phyloP scores from a whole-genome alignment of 305 asterid species.

The Euphrasia arctica region DNA sequence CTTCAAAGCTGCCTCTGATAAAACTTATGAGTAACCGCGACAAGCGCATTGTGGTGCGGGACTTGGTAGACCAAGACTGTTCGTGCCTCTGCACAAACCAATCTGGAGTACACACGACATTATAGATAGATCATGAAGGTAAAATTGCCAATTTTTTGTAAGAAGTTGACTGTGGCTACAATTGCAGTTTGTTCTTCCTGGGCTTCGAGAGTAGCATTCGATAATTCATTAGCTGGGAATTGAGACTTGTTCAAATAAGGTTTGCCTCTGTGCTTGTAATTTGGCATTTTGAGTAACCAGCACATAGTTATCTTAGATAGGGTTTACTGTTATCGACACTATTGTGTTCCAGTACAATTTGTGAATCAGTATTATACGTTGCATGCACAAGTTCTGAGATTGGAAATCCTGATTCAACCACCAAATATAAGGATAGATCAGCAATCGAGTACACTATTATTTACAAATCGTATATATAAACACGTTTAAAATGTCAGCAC shows the following conservation, averaged over 20 bases:
- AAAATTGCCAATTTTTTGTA: not conserved
- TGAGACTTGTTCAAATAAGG: not conserved
- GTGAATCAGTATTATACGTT: not conserved
- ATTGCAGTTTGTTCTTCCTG: no score
- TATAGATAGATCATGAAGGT: constrained; percentile 17
- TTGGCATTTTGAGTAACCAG: constrained; percentile 4
- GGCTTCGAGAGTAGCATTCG: no score
- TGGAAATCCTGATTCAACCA: no score
- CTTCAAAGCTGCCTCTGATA: constrained; percentile 64
- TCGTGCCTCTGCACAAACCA: constrained; percentile 82
- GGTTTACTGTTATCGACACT: not conserved
- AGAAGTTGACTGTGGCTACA: not conserved
- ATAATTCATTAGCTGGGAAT: no score
- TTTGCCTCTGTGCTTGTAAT: not conserved
- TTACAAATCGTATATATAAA: no score
- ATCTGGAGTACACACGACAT: constrained; percentile 46
- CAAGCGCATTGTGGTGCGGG: constrained; percentile 41
- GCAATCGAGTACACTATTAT: not conserved
- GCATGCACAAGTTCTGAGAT: not conserved
- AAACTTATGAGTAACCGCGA: constrained; percentile 55
- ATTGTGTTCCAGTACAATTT: not conserved
- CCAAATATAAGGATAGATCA: no score
- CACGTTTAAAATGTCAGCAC: not conserved
- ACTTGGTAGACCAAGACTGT: constrained; percentile 45
- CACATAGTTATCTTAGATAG: not conserved